Percentiles rank a stretch among this genome's conserved stretches.
Conservation (phyloP, 192 early-diverging fungal species). For the Linderina pennispora region DNA sequence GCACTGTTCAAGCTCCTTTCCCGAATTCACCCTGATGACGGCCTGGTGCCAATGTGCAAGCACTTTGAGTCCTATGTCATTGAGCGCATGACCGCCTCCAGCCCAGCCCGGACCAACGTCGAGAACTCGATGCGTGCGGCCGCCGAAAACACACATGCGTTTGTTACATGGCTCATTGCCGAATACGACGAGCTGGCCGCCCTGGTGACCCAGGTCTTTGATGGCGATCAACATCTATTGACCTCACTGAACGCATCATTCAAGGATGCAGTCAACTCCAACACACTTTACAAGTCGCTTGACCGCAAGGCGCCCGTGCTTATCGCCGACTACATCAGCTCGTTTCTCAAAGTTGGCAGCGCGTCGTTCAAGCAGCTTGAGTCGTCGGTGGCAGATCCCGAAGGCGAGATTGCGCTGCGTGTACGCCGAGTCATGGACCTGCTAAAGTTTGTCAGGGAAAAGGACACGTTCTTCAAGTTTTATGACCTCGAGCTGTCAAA, state of each 20-base stretch:
- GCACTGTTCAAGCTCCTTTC: slow-evolving; percentile 69
- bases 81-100: slow-evolving; percentile 62
- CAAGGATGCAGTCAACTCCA: slow-evolving; percentile 81
- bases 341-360: slow-evolving; percentile 63
- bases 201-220: slow-evolving; percentile 62
- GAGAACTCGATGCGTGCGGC: slow-evolving; percentile 10
- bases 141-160: slow-evolving; percentile 42
- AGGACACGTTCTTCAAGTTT: slow-evolving; percentile 93
- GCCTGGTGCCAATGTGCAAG: slow-evolving; percentile 68
- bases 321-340: slow-evolving; percentile 75
- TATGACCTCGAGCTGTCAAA: slow-evolving; percentile 87
- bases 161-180: slow-evolving; percentile 70
- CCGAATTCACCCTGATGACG: slow-evolving; percentile 57
- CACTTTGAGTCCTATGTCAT: slow-evolving; percentile 72
- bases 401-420: slow-evolving; percentile 13
- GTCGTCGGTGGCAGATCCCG: neutral
- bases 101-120: slow-evolving; percentile 58
- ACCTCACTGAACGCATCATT: slow-evolving; percentile 81
- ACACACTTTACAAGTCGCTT: slow-evolving; percentile 60
- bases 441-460: slow-evolving; percentile 90
- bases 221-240: slow-evolving; percentile 62
- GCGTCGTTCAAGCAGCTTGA: neutral
- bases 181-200: slow-evolving; percentile 76
- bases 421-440: slow-evolving; percentile 59
- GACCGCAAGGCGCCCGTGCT: slow-evolving; percentile 69